Base-by-base conservation (phyloP, 371 early-diverging fungal species). In the Coemansia sp. region DNA sequence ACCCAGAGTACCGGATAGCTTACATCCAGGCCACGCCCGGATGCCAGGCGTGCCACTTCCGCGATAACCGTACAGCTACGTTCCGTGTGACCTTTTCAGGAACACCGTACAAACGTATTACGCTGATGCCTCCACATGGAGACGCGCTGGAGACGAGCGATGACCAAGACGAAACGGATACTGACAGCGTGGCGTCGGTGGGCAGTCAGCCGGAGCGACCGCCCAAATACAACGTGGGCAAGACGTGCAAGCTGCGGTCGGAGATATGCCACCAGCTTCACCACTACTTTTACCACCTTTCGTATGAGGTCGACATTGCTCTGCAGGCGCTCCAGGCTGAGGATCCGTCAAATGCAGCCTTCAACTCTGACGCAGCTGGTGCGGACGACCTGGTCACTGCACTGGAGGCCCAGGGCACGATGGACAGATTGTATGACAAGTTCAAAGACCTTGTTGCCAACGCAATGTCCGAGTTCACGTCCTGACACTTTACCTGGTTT, bases 21-120 rank as follows among this genome's bases (percentile, higher is more conserved):
- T 16, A 33, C 10, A 75, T 75, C 26, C 1, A 16, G 4, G 61
- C 60, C 6, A 31, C 53, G 5, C 72, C 59, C 4, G 76, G 76
- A 31, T 75, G 76, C 48, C 66, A 75, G 9, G 76, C 76, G 7
- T 75, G 76, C 16, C 64, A 58, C 36, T 80, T 74, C n/a, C 67
- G 47, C 26, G 30, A 57, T 10, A 65, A 64, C 33, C 63, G 76
- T 6, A 66, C 67, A 14, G 68, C 63, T 6, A 68, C 67, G 1
- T 62, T 72, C 33, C 53, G 61, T n/a, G 57, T 62, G 8, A 48
- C 55, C 2, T 51, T 69, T 14, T 59, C 57, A 0, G 76, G 76
- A 16, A 53, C 55, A 0, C 61, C 71, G 5, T 75, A 75, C 41
- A 52, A 57, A 9, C 66, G 72, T 20, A 34, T n/a, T 7, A 55